Evolutionary conservation across 192 early-diverging fungal species (phyloP).

Genomic region (Coemansia sp.): DNA sequence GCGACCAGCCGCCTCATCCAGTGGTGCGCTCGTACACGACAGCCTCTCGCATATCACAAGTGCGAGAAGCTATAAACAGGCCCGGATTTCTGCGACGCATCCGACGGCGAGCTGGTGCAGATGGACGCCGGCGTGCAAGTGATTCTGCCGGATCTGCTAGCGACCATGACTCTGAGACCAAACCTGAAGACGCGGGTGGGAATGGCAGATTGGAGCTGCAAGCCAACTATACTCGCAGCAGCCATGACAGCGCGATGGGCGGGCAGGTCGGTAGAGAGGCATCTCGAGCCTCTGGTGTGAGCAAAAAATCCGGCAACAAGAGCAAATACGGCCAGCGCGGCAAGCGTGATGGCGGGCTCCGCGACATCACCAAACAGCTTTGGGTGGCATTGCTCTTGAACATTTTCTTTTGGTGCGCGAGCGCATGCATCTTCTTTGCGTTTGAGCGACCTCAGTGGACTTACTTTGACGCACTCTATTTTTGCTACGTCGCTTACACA

Average conservation of each 20-base stretch:
- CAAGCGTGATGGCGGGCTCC: neutral
- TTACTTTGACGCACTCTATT: constrained; percentile 51
- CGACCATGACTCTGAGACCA: neutral
- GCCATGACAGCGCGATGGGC: neutral
- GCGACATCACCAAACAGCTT: constrained; percentile 33
- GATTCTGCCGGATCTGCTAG: neutral
- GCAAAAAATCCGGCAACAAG: neutral
- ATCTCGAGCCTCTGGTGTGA: neutral
- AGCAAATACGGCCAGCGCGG: neutral
- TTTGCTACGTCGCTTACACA: constrained; percentile 52
- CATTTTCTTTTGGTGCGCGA: constrained; percentile 39
- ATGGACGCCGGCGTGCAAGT: neutral
- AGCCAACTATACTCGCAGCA: neutral
- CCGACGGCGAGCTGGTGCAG: constrained; percentile 5
- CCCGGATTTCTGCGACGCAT: constrained; percentile 10
- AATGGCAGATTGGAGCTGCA: neutral
- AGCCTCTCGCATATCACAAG: constrained; percentile 32
- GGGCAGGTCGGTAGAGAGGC: neutral
- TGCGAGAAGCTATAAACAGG: constrained; percentile 8
- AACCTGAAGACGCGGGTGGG: neutral
- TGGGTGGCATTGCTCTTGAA: constrained; percentile 31
- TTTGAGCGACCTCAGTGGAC: constrained; percentile 26
- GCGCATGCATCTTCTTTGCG: constrained; percentile 37
- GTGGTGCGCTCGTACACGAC: constrained; percentile 32
- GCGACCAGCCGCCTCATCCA: constrained; percentile 10